Percentiles rank a stretch among this genome's conserved stretches.
phyloP scores from a whole-genome alignment of 2,329 filamentous ascomycete genomes.

The Catunica adiposa region DNA sequence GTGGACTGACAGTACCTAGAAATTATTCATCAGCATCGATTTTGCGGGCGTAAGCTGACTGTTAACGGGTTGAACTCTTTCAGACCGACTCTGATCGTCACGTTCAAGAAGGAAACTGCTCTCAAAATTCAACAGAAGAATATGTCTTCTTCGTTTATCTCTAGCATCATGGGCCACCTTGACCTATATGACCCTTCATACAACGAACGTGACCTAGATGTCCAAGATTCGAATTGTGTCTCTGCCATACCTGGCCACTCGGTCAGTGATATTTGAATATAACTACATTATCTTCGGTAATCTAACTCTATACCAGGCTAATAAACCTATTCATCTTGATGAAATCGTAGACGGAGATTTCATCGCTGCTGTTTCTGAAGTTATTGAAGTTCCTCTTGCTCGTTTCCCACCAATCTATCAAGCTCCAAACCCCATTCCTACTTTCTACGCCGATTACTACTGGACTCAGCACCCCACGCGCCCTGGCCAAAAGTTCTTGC shows the following conservation, averaged over 20 bases:
- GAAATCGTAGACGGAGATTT: neutral
- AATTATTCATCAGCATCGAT: neutral
- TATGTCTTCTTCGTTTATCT: neutral
- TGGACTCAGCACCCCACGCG: neutral
- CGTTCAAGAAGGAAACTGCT: neutral
- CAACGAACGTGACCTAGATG: neutral
- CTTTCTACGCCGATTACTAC: neutral
- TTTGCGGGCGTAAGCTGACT: neutral
- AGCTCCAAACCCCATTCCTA: neutral
- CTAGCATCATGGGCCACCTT: neutral
- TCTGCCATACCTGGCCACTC: too few species aligned
- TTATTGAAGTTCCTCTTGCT: neutral
- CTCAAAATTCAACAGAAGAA: neutral
- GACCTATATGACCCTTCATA: constrained; percentile 3
- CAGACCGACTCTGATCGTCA: neutral
- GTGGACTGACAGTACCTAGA: neutral
- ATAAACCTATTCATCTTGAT: neutral
- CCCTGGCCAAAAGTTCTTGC: neutral
- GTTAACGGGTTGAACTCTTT: constrained; percentile 2
- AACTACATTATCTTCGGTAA: neutral
- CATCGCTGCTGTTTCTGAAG: neutral
- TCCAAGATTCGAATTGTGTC: neutral
- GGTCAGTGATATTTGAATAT: too few species aligned
- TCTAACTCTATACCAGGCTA: neutral
- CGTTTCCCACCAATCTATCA: constrained; percentile 1